Conservation (phyloP, 140 eudicot species). For the Ambrosia hybrid region DNA sequence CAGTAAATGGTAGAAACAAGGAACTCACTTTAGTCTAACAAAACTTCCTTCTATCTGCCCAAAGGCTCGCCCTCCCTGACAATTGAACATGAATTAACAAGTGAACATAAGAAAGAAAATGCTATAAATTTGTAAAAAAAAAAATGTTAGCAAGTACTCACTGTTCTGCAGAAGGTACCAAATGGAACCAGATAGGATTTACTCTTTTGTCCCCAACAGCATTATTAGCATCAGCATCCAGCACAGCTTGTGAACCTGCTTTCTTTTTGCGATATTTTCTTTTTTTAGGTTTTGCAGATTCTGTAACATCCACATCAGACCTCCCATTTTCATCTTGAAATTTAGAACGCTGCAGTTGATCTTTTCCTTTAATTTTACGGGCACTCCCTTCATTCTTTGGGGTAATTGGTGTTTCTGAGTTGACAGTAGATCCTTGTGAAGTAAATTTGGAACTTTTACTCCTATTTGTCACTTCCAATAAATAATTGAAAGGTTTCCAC, state of each 20-base stretch:
- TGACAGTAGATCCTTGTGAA: slow-evolving; percentile 54
- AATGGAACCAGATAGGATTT: slow-evolving; percentile 78
- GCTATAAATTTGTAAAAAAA: neutral
- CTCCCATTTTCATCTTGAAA: slow-evolving; percentile 60
- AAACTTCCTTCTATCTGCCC: slow-evolving; percentile 78
- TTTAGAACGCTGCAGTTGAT: slow-evolving; percentile 43
- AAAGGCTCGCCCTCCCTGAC: slow-evolving; percentile 75
- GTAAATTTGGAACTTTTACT: slow-evolving; percentile 65
- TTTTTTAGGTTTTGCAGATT: slow-evolving; percentile 61
- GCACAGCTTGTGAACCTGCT: slow-evolving; percentile 49
- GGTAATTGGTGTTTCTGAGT: slow-evolving; percentile 44
- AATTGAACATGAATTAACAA: slow-evolving; percentile 10
- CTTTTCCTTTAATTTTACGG: slow-evolving; percentile 52
- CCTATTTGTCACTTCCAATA: slow-evolving; percentile 89
- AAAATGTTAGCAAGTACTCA: slow-evolving; percentile 32
- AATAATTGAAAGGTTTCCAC: slow-evolving; percentile 79
- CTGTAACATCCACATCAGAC: slow-evolving; percentile 47
- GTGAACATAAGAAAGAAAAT: slow-evolving; percentile 10
- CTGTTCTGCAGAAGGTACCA: slow-evolving; percentile 70
- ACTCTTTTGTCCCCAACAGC: slow-evolving; percentile 45
- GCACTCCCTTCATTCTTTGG: slow-evolving; percentile 41
- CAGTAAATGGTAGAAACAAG: neutral
- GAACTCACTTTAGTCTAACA: slow-evolving; percentile 80
- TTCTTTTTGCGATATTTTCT: slow-evolving; percentile 56
- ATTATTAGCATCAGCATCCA: slow-evolving; percentile 55